Percentiles rank a stretch among this genome's conserved stretches.
Evolutionary conservation across 2,329 filamentous ascomycete genomes (phyloP).

Genomic region (Clarireedia homoeocarpa): DNA sequence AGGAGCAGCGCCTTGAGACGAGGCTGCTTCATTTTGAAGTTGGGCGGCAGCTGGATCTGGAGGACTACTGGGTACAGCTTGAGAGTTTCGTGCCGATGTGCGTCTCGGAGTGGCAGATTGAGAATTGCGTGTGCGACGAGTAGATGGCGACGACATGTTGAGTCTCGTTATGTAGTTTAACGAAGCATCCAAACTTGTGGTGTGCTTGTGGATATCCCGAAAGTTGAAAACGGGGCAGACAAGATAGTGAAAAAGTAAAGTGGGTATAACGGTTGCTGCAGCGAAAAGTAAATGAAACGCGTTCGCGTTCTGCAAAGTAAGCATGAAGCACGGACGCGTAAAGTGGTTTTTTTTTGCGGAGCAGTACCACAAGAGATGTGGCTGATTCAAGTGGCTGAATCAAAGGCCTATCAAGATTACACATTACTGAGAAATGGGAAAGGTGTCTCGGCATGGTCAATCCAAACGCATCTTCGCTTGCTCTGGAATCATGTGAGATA

Average conservation of each 20-base stretch:
- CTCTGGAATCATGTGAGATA: no score
- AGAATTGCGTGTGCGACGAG: conserved; percentile 47
- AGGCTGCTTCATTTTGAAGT: conserved; percentile 30
- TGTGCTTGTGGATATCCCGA: conserved; percentile 3
- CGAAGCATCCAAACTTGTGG: background rate
- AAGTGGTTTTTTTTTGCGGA: conserved; percentile 4
- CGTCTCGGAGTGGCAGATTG: conserved; percentile 48
- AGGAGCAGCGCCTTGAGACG: conserved; percentile 19
- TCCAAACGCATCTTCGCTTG: no score
- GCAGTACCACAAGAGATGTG: background rate
- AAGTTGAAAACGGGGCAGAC: background rate
- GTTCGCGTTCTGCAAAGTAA: background rate
- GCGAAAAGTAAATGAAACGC: background rate
- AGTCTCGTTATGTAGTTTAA: background rate
- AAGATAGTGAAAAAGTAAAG: conserved; percentile 1
- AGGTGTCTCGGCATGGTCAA: no score
- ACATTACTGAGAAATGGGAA: no score
- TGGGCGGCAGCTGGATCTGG: conserved; percentile 29
- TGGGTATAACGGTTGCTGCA: background rate
- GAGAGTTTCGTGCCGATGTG: conserved; percentile 48
- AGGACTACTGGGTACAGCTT: conserved; percentile 45
- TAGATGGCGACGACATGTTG: conserved; percentile 55
- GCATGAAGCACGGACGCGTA: background rate
- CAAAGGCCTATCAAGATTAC: no score
- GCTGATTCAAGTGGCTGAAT: background rate